phyloP scores from a whole-genome alignment of 2,329 filamentous ascomycete species.

The Colletotrichum viniferum region DNA sequence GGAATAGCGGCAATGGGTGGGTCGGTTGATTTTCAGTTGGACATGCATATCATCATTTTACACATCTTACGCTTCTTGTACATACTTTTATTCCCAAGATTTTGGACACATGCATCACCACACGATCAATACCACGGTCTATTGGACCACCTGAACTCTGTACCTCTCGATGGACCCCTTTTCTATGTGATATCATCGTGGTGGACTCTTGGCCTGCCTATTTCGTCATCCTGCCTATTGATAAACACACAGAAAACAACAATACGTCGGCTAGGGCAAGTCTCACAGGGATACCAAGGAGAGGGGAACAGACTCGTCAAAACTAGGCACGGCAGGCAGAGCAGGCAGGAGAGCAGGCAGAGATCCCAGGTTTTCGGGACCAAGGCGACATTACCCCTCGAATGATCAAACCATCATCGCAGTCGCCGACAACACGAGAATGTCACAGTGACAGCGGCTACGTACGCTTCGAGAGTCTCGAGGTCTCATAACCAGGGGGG shows the following conservation, averaged over 20 bases:
- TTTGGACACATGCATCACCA: neutral
- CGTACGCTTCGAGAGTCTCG: neutral
- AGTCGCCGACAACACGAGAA: slow-evolving; percentile 7
- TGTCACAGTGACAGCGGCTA: slow-evolving; percentile 8
- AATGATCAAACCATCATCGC: neutral
- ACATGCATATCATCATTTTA: neutral
- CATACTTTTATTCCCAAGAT: neutral
- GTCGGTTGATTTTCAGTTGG: neutral
- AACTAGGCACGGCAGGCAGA: neutral
- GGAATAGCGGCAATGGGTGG: neutral
- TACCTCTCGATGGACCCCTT: neutral
- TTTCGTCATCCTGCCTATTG: neutral
- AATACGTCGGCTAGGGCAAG: neutral
- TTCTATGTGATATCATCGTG: neutral
- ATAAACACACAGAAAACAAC: neutral
- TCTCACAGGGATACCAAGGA: neutral
- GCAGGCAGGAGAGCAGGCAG: neutral
- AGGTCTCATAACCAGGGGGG: neutral
- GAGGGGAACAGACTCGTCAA: neutral
- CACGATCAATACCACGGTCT: neutral
- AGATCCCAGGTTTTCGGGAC: slow-evolving; percentile 7
- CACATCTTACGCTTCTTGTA: slow-evolving; percentile 2
- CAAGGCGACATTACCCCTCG: neutral
- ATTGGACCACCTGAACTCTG: neutral
- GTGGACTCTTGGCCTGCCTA: neutral